Evolutionary conservation across 768 basidiomycete genomes (phyloP).

Genomic region (Naganishia kalamii): DNA sequence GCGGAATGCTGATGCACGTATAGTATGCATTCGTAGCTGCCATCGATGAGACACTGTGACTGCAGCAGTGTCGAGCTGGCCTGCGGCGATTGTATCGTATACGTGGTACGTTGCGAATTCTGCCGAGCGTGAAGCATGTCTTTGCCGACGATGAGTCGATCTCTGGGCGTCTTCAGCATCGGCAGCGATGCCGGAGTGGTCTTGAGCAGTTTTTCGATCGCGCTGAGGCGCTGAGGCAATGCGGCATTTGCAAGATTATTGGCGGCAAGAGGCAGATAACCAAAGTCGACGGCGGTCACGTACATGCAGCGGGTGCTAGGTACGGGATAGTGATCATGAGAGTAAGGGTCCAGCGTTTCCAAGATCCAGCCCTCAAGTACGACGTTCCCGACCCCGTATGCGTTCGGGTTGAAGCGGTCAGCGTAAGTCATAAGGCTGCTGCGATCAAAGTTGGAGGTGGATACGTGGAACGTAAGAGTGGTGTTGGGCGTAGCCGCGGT

Average conservation of each 20-base stretch:
- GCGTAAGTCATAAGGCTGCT: slow-evolving; percentile 59
- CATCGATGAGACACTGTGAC: slow-evolving; percentile 1
- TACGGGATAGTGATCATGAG: slow-evolving; percentile 85
- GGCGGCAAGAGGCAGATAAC: slow-evolving; percentile 67
- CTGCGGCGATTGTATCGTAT: slow-evolving; percentile 30
- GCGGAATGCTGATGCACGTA: neutral
- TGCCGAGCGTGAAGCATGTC: slow-evolving; percentile 27
- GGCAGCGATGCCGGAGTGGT: slow-evolving; percentile 58
- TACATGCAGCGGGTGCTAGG: slow-evolving; percentile 85
- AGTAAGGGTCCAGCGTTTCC: slow-evolving; percentile 93
- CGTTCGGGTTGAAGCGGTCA: slow-evolving; percentile 69
- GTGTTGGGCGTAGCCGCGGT: slow-evolving; percentile 23
- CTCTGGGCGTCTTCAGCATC: slow-evolving; percentile 64
- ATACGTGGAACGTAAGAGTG: slow-evolving; percentile 65
- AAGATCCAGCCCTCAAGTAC: slow-evolving; percentile 91
- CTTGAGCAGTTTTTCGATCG: slow-evolving; percentile 62
- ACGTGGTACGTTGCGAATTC: slow-evolving; percentile 30
- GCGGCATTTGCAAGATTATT: slow-evolving; percentile 78
- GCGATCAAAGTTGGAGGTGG: slow-evolving; percentile 56
- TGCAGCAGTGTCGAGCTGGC: slow-evolving; percentile 15
- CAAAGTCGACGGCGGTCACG: slow-evolving; percentile 78
- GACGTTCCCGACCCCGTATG: slow-evolving; percentile 68
- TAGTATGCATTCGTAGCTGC: neutral
- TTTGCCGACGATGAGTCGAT: slow-evolving; percentile 49
- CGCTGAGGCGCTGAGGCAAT: slow-evolving; percentile 64